Conservation (phyloP, 495 filamentous ascomycete genomes). For the Penicillium bovifimosum region DNA sequence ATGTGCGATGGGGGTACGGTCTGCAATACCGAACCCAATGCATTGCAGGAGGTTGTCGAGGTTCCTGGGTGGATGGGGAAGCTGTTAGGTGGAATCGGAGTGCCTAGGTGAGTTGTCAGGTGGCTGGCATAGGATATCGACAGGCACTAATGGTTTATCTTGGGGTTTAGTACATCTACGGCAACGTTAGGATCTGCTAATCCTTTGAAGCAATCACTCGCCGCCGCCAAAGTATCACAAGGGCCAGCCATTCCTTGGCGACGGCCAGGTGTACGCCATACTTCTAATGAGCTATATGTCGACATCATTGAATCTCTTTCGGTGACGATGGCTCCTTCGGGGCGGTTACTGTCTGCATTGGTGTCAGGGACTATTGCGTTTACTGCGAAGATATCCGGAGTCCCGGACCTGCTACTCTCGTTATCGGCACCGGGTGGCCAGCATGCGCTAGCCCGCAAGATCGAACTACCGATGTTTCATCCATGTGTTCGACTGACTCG, state of each 20-base stretch:
- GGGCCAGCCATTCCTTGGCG: conserved; percentile 77
- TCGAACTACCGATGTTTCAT: conserved; percentile 93
- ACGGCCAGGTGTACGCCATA: conserved; percentile 86
- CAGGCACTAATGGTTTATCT: not conserved
- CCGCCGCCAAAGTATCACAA: conserved; percentile 32
- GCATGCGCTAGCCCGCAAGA: conserved; percentile 63
- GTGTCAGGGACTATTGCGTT: conserved; percentile 92
- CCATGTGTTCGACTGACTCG: conserved; percentile 82
- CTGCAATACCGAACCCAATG: conserved; percentile 88
- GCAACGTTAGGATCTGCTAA: conserved; percentile 40
- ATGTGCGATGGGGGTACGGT: conserved; percentile 95
- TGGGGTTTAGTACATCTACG: conserved; percentile 32
- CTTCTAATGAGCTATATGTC: conserved; percentile 94
- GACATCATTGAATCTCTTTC: conserved; percentile 88
- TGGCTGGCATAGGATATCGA: not conserved
- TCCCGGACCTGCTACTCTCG: conserved; percentile 81
- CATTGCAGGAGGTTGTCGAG: conserved; percentile 84
- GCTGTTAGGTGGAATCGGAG: conserved; percentile 77
- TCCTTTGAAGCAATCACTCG: conserved; percentile 43
- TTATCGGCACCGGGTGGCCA: conserved; percentile 71
- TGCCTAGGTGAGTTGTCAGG: conserved; percentile 56
- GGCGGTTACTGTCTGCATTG: conserved; percentile 76
- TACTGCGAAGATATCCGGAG: conserved; percentile 88
- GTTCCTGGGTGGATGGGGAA: conserved; percentile 86
- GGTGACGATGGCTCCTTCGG: conserved; percentile 84